phyloP scores from a whole-genome alignment of 495 filamentous ascomycete species.

The Aspergillus leporis region DNA sequence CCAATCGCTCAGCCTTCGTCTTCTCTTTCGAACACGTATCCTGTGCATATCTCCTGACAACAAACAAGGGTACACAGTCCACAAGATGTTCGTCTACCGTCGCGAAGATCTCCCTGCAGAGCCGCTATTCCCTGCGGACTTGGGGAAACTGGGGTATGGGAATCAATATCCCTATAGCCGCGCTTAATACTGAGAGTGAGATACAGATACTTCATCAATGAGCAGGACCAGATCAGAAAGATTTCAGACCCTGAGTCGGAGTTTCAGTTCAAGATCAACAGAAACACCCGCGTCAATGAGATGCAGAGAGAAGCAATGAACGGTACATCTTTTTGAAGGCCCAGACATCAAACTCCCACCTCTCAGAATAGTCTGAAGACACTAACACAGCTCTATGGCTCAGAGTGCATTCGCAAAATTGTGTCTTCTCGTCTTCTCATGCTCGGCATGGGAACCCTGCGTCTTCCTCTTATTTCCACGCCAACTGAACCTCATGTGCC shows the following conservation, averaged over 20 bases:
- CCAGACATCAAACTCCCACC: background rate
- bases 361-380: background rate
- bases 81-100: constrained; percentile 67
- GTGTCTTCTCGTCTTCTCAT: constrained; percentile 59
- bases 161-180: background rate
- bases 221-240: constrained; percentile 68
- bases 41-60: no score
- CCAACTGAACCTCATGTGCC: constrained; percentile 58
- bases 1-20: background rate
- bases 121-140: constrained; percentile 59
- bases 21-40: constrained; percentile 8
- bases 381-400: background rate
- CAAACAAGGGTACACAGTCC: no score
- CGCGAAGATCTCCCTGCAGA: constrained; percentile 68
- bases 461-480: constrained; percentile 56
- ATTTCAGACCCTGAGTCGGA: constrained; percentile 63
- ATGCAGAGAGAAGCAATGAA: constrained; percentile 70
- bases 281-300: constrained; percentile 70
- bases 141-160: constrained; percentile 69
- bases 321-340: constrained; percentile 36
- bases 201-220: constrained; percentile 68
- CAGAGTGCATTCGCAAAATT: constrained; percentile 63
- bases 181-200: constrained; percentile 1
- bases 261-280: constrained; percentile 72
- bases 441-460: constrained; percentile 54